phyloP scores from a whole-genome alignment of 1,139 yeast genomes.

The Candida neerlandica region DNA sequence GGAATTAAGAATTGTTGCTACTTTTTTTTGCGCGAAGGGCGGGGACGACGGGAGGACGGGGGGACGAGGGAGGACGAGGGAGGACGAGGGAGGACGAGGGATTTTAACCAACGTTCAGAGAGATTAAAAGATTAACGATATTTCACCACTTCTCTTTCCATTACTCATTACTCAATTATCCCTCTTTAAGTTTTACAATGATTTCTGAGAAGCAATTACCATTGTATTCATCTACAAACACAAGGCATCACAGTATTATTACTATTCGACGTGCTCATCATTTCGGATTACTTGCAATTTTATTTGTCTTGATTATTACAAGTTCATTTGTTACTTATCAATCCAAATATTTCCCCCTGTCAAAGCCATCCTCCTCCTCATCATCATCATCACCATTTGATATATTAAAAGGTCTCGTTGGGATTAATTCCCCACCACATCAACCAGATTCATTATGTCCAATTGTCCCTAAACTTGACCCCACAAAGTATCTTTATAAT shows the following conservation, averaged over 20 bases:
- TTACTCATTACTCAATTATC: too few species aligned
- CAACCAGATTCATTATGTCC: conserved; percentile 38
- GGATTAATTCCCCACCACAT: neutral
- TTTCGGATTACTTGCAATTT: neutral
- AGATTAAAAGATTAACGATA: too few species aligned
- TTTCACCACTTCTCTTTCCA: too few species aligned
- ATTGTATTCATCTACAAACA: neutral
- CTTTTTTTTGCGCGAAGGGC: too few species aligned
- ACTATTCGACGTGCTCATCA: neutral
- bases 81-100: too few species aligned
- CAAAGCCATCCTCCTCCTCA: too few species aligned
- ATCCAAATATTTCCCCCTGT: too few species aligned
- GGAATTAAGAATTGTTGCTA: too few species aligned
- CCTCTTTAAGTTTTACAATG: neutral
- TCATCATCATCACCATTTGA: neutral
- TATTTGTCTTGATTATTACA: neutral
- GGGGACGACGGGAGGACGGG: too few species aligned
- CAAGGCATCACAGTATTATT: neutral
- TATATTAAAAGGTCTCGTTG: neutral
- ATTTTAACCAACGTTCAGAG: too few species aligned
- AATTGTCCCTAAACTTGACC: conserved; percentile 33
- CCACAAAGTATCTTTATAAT: conserved; percentile 24
- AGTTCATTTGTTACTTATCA: neutral
- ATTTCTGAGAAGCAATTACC: conserved; percentile 5
- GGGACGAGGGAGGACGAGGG: too few species aligned